Evolutionary conservation across 208 protist species (phyloP).

Genomic region (Tetramitus jugosus): DNA sequence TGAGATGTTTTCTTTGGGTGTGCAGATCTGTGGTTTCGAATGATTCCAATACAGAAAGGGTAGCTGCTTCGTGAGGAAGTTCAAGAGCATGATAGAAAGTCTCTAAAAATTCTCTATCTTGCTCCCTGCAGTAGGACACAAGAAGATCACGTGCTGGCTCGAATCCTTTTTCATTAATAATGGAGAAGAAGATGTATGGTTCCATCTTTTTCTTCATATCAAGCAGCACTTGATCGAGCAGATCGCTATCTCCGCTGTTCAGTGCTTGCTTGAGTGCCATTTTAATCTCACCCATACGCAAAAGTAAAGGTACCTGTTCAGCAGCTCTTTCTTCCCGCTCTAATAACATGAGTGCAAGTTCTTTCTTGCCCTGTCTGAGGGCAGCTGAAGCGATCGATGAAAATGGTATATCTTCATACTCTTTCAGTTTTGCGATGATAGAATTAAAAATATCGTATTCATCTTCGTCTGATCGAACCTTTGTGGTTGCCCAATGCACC

Average conservation of each 20-base stretch:
- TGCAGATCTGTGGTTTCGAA: not conserved
- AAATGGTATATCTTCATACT: constrained; percentile 50
- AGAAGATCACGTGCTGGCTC: not conserved
- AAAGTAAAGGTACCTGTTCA: constrained; percentile 33
- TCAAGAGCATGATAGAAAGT: constrained; percentile 1
- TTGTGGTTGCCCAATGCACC: constrained; percentile 78
- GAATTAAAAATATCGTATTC: constrained; percentile 34
- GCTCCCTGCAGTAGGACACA: constrained; percentile 19
- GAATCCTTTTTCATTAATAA: constrained; percentile 6
- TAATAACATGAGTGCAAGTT: constrained; percentile 13
- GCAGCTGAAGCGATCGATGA: constrained; percentile 32
- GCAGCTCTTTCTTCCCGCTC: constrained; percentile 9
- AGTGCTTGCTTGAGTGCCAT: constrained; percentile 32
- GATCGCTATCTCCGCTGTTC: constrained; percentile 32
- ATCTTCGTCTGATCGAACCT: constrained; percentile 46
- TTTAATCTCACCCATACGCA: constrained; percentile 29
- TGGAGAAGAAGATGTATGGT: not conserved
- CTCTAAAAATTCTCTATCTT: constrained; percentile 16
- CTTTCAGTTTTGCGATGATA: constrained; percentile 44
- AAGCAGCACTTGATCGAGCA: constrained; percentile 15
- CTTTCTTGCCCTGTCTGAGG: not conserved
- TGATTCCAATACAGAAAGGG: not conserved
- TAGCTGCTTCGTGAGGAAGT: constrained; percentile 6
- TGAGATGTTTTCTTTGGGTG: not conserved
- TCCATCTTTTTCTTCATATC: constrained; percentile 15